A percentile compares a stretch with the other conserved stretches of the same genome.
Evolutionary conservation across 164 flowering plant species (phyloP).

Genomic region (Macadamia tetraphylla): DNA sequence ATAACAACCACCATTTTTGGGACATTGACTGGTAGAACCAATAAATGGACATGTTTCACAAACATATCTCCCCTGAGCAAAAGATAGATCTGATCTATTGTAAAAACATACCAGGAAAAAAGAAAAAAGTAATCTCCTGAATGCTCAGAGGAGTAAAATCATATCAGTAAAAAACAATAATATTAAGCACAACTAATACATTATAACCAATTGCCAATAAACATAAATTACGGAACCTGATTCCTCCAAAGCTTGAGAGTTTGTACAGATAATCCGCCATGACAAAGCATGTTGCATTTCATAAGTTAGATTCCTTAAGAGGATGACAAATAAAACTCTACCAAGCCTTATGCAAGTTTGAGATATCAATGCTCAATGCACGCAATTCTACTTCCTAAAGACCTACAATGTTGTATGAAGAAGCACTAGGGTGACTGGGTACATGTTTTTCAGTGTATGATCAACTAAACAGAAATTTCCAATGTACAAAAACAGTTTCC

Average conservation of each 20-base stretch:
- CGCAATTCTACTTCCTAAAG: neutral
- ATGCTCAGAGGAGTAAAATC: too few species aligned
- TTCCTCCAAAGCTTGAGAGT: neutral
- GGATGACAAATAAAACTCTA: neutral
- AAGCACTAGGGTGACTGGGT: neutral
- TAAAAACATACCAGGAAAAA: too few species aligned
- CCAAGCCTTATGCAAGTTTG: neutral
- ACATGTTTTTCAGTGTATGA: neutral
- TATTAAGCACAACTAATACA: too few species aligned
- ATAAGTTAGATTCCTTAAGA: neutral
- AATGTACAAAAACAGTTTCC: slow-evolving; percentile 8
- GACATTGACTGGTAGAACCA: too few species aligned
- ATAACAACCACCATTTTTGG: too few species aligned
- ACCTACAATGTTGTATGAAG: neutral
- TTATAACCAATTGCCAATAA: neutral
- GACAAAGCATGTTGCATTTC: neutral
- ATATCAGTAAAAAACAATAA: too few species aligned
- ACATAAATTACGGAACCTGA: slow-evolving; percentile 2
- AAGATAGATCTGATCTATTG: too few species aligned
- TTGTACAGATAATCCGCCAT: neutral
- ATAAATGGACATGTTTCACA: too few species aligned
- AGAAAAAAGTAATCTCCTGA: too few species aligned
- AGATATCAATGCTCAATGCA: neutral
- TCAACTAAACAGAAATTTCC: slow-evolving; percentile 2
- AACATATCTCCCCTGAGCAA: too few species aligned